Evolutionary conservation across 2,329 filamentous ascomycete genomes (phyloP).

Genomic region (Monosporascus sp.): DNA sequence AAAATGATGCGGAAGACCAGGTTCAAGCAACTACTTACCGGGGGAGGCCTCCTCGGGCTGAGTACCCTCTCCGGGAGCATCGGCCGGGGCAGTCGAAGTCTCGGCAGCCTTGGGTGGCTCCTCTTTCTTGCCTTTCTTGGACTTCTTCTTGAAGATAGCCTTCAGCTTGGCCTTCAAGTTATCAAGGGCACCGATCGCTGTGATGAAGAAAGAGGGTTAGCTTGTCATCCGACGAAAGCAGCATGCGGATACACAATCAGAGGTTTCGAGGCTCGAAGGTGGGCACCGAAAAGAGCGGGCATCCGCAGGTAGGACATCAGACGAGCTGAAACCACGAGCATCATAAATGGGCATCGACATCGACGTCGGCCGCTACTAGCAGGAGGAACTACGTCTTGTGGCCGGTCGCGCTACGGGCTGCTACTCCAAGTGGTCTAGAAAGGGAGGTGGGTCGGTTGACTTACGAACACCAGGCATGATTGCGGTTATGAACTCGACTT

Average conservation of each 20-base stretch:
- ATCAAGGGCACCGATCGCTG: constrained; percentile 45
- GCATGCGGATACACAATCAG: not conserved
- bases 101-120: constrained; percentile 19
- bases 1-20: not conserved
- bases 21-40: constrained; percentile 17
- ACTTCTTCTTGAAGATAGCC: constrained; percentile 46
- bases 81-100: constrained; percentile 25
- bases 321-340: no score
- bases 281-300: not conserved
- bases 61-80: not conserved
- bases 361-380: not conserved
- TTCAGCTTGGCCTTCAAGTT: constrained; percentile 53
- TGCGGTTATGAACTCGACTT: constrained; percentile 14
- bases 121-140: constrained; percentile 21
- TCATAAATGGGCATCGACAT: not conserved
- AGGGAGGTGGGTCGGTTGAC: constrained; percentile 21
- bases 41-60: not conserved
- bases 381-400: not conserved
- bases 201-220: constrained; percentile 10
- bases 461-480: constrained; percentile 50
- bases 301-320: not conserved
- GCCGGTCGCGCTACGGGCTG: not conserved
- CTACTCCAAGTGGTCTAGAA: not conserved
- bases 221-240: constrained; percentile 2
- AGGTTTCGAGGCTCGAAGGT: not conserved